phyloP scores from a whole-genome alignment of 352 stramenopile genomes.

The Globisporangium iwayamae region DNA sequence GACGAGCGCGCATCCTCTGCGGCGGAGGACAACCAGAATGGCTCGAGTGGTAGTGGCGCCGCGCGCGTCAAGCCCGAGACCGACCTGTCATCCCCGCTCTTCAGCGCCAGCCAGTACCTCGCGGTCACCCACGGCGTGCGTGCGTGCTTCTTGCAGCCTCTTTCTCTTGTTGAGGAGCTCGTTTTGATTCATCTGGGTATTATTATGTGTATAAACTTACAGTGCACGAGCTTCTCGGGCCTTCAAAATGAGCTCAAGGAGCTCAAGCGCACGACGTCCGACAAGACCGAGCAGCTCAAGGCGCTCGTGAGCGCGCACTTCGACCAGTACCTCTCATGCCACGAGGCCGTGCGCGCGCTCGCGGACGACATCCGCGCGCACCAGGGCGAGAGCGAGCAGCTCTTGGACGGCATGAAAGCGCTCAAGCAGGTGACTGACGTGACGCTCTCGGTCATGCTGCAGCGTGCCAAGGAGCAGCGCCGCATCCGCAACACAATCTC shows the following conservation, averaged over 20 bases:
- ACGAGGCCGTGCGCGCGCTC: constrained; percentile 68
- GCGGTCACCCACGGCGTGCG: constrained; percentile 61
- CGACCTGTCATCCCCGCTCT: constrained; percentile 55
- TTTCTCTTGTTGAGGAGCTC: background rate
- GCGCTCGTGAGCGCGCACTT: constrained; percentile 77
- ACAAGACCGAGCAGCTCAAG: constrained; percentile 85
- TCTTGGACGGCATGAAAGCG: constrained; percentile 49
- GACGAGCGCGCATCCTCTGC: background rate
- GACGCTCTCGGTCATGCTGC: constrained; percentile 74
- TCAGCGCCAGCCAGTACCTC: constrained; percentile 61
- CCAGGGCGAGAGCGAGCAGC: constrained; percentile 48
- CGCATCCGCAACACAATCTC: constrained; percentile 71
- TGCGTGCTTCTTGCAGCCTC: background rate
- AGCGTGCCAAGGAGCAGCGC: constrained; percentile 69
- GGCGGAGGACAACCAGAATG: constrained; percentile 4
- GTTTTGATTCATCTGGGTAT: background rate
- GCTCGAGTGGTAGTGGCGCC: background rate
- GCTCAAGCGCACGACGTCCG: constrained; percentile 67
- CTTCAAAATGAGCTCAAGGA: constrained; percentile 63
- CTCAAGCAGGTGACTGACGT: constrained; percentile 59
- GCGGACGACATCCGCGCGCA: constrained; percentile 60
- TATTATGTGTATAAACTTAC: background rate
- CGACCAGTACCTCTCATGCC: constrained; percentile 80
- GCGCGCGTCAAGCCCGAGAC: constrained; percentile 27
- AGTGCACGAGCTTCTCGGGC: constrained; percentile 60